phyloP scores from a whole-genome alignment of 2,329 filamentous ascomycete genomes.

The Colletotrichum lini region DNA sequence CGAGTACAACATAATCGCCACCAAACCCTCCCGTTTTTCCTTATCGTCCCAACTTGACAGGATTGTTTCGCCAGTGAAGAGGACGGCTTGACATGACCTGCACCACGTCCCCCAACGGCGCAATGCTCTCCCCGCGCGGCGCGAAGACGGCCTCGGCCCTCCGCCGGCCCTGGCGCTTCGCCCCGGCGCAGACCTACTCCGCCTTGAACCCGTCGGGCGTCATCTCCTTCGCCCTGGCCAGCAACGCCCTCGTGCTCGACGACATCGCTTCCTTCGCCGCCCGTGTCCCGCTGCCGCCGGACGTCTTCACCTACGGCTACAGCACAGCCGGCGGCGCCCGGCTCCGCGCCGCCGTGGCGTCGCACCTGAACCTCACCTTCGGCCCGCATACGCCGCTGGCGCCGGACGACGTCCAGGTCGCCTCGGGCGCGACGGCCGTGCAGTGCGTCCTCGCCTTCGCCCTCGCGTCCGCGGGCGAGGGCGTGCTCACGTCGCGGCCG shows the following conservation, averaged over 20 bases:
- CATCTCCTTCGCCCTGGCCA: slow-evolving; percentile 33
- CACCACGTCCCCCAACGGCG: slow-evolving; percentile 1
- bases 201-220: slow-evolving; percentile 27
- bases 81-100: neutral
- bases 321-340: slow-evolving; percentile 53
- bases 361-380: slow-evolving; percentile 57
- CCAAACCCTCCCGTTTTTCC: neutral
- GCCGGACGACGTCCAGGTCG: slow-evolving; percentile 51
- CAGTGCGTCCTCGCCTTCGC: slow-evolving; percentile 58
- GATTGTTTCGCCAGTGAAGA: neutral
- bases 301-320: slow-evolving; percentile 55
- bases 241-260: slow-evolving; percentile 26
- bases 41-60: neutral
- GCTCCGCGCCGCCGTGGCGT: slow-evolving; percentile 52
- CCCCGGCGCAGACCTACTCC: slow-evolving; percentile 24
- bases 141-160: slow-evolving; percentile 23
- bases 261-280: slow-evolving; percentile 29
- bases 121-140: slow-evolving; percentile 33
- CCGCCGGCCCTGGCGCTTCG: slow-evolving; percentile 33
- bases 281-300: slow-evolving; percentile 15
- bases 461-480: slow-evolving; percentile 55
- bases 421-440: slow-evolving; percentile 55
- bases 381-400: slow-evolving; percentile 49
- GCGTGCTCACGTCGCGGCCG: slow-evolving; percentile 56
- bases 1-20: neutral